Base-by-base conservation (phyloP, 352 stramenopile genomes). In the Globisporangium abappressorium region DNA sequence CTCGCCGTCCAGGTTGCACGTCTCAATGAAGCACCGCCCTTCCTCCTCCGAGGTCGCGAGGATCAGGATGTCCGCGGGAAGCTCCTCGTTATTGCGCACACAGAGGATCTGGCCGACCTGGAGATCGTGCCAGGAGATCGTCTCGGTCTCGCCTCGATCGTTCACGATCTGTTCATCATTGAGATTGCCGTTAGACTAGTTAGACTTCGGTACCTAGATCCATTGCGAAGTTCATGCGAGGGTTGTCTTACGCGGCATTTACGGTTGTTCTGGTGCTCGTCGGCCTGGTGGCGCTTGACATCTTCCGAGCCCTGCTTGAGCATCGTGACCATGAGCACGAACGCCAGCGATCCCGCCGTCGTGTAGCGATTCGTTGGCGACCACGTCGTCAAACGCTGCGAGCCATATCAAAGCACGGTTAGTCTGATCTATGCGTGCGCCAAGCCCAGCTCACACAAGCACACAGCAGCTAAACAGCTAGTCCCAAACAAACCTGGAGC, bases 1-100 rank as follows among this genome's bases (percentile, higher is more conserved):
- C 71, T 98, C 94, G 20, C 95, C 94, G 68, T 98, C 95, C 53
- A 98, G 76, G 69, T 97, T 98, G 63, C 86, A 93, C 11, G 95
- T 98, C 74, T 98, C 93, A 36, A 98, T 82, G 69, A 97, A 98
- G 73, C 80, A 95, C 3, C 78, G 74, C 0, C 84, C 84, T 81
- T 93, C 82, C 68, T 91, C 82, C 46, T 93, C 84, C 0, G 81
- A 88, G 1, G 79, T 91, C 0, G 84, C 81, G 24, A 91, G 70
- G 53, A 93, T 88, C 53, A 91, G 81, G 14, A 91, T 73, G 47
- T 93, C 84, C 0, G 84, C 84, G 0, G 84, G 84, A 20, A 78
- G 71, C 65, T 90, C 79, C 24, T 93, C 84, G 15, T 71, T 78
- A 46, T 91, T 78, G 3, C 65, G 53, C 14, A 93, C 69, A 22